These are phyloP conservation scores for Herpetospermum pedunculosum DNA, from an alignment of 306 rosid genomes.

Conservation along the genomic window DNA sequence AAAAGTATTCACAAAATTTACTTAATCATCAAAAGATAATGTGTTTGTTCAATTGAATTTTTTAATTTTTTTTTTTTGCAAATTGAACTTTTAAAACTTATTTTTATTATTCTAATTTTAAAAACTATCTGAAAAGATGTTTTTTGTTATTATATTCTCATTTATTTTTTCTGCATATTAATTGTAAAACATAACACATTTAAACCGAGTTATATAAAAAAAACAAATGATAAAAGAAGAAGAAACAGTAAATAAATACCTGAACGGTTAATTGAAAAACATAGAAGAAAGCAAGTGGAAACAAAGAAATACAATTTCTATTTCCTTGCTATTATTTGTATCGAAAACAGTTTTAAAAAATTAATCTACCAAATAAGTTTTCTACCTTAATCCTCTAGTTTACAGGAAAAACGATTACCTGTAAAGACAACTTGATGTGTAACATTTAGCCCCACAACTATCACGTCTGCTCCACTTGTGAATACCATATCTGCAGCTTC, in stretches of 20 bases:
- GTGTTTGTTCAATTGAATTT: background rate
- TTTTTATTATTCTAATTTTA: background rate
- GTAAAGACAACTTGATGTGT: slow-evolving; percentile 83
- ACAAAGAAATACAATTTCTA: background rate
- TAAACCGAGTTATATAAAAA: background rate
- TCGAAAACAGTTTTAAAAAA: background rate
- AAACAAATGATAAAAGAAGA: too few relatives aligned
- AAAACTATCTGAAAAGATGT: background rate
- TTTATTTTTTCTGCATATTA: background rate
- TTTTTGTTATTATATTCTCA: background rate
- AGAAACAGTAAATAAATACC: background rate
- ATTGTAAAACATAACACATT: background rate
- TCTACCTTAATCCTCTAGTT: background rate
- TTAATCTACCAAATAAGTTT: background rate
- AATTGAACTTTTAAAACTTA: background rate
- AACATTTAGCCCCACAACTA: slow-evolving; percentile 77
- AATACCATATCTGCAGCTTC: slow-evolving; percentile 92
- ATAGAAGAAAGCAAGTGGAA: background rate
- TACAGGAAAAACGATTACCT: slow-evolving; percentile 21
- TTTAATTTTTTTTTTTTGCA: too few relatives aligned
- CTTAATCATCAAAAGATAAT: background rate
- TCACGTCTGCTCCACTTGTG: slow-evolving; percentile 67
- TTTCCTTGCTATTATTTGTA: background rate
- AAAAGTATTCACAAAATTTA: background rate
- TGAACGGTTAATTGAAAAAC: background rate